Conservation (phyloP, 306 rosid genomes). For the Elaeagnus macrophylla region DNA sequence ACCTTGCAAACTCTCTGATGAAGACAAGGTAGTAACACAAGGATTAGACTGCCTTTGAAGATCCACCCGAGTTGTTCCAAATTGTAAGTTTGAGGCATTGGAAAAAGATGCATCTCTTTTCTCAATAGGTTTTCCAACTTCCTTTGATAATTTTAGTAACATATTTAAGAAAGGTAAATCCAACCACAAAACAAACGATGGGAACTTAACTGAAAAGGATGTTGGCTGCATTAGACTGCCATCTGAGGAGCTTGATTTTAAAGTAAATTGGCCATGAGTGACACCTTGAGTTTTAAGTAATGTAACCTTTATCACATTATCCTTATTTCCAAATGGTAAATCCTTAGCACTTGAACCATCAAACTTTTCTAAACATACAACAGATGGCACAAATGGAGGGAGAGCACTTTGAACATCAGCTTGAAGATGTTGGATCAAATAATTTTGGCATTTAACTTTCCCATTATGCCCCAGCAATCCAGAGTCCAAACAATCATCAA, state of each 20-base stretch:
- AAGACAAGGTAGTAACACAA: constrained; percentile 36
- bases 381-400: constrained; percentile 45
- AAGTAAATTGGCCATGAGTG: constrained; percentile 42
- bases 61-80: constrained; percentile 26
- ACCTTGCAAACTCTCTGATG: constrained; percentile 44
- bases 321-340: constrained; percentile 42
- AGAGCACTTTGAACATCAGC: constrained; percentile 56
- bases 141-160: constrained; percentile 38
- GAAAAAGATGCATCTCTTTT: constrained; percentile 23
- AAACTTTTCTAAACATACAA: constrained; percentile 30
- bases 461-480: constrained; percentile 16
- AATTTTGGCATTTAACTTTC: constrained; percentile 28
- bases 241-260: constrained; percentile 43
- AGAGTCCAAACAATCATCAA: constrained; percentile 23
- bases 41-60: constrained; percentile 32
- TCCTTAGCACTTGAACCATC: constrained; percentile 31
- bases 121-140: constrained; percentile 41
- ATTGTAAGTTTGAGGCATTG: constrained; percentile 27
- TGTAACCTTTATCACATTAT: constrained; percentile 41
- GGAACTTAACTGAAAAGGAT: constrained; percentile 57
- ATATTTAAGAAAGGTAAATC: constrained; percentile 42
- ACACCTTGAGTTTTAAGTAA: constrained; percentile 63
- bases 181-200: constrained; percentile 71
- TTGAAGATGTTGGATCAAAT: constrained; percentile 43
- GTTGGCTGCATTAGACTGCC: constrained; percentile 31